These are phyloP conservation scores for Pseudogymnoascus sp. DNA, from an alignment of 2,329 filamentous ascomycete genomes.

Conservation along the genomic window DNA sequence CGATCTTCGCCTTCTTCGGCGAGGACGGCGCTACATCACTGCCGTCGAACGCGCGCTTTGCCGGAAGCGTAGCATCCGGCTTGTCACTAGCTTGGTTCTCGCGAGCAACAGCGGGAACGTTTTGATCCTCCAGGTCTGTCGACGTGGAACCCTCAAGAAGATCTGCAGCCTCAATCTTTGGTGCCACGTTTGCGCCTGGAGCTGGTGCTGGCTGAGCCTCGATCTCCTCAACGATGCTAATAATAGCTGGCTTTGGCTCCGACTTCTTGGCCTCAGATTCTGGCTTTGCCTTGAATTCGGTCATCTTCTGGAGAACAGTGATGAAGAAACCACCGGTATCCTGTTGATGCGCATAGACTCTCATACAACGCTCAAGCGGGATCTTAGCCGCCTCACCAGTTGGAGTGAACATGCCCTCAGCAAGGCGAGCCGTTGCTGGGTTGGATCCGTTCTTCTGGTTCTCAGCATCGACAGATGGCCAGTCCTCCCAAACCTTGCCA, in stretches of 20 bases:
- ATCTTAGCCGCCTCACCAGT: constrained; percentile 50
- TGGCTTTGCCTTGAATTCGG: constrained; percentile 71
- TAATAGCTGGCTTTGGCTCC: constrained; percentile 33
- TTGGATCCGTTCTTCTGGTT: constrained; percentile 53
- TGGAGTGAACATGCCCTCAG: constrained; percentile 75
- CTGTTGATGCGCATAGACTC: constrained; percentile 90
- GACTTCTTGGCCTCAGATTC: constrained; percentile 51
- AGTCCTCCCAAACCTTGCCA: constrained; percentile 70
- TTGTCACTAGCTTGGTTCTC: constrained; percentile 27
- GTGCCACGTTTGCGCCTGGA: constrained; percentile 23
- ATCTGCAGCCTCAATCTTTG: constrained; percentile 28
- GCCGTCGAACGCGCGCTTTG: constrained; percentile 24
- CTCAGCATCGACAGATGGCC: constrained; percentile 70
- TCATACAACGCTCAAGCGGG: constrained; percentile 82
- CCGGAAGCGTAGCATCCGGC: constrained; percentile 22
- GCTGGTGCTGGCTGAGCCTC: constrained; percentile 28
- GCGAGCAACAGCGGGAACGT: constrained; percentile 24
- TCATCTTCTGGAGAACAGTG: constrained; percentile 83
- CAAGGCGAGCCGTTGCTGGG: constrained; percentile 57
- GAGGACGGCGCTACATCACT: constrained; percentile 29
- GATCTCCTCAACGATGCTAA: constrained; percentile 36
- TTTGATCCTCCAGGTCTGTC: constrained; percentile 25
- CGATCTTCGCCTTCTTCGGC: constrained; percentile 43
- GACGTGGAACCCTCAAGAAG: constrained; percentile 15
- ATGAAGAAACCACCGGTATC: constrained; percentile 98